Base-by-base conservation (phyloP, 768 basidiomycete genomes). In the Hirschioporus abietinus region DNA sequence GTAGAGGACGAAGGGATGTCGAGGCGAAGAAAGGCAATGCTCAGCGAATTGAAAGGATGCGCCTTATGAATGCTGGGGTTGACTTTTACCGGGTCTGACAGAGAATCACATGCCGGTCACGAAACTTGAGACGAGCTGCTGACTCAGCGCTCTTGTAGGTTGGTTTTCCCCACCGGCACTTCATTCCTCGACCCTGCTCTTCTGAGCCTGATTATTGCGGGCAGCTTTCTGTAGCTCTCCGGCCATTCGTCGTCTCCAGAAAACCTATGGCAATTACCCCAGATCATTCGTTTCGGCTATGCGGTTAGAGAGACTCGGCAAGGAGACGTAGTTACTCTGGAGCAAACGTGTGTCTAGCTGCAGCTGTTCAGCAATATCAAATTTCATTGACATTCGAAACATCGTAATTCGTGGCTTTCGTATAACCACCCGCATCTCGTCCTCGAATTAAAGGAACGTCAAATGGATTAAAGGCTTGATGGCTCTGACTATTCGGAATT, bases 141-240 rank as follows among this genome's bases (percentile, higher is more conserved):
- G 42, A 52, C 42, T 52, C 4, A 52, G 42, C 42, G 42, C 42
- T 52, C 42, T 52, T 52, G 42, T 52, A 52, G 42, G 20, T 20
- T 30, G 30, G 20, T 52, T 52, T 52, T 52, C 42, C 42, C 42
- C 12, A 6, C 12, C 20, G 6, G 6, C 42, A 5, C 4, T 10
- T 52, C 42, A 20, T 12, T 15, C 42, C 42, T 20, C 42, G 42
- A 52, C 42, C 42, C 42, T 52, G 42, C 42, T 52, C 42, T 15
- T 52, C 42, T 52, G 42, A 52, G 42, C 42, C 42, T 52, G 42
- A 52, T 52, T 52, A 52, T 52, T 52, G 42, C 42, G 42, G 42
- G 42, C 42, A 52, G 2, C 4, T 52, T 15, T 20, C 12, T 52
- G 42, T 15, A 52, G 12, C 42, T 30, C 42, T 52, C 42, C 42